Evolutionary conservation across 139 green algal genomes (phyloP), one percentile per base, ranked within the genome.

Genomic region (Coelastrella sp.): DNA sequence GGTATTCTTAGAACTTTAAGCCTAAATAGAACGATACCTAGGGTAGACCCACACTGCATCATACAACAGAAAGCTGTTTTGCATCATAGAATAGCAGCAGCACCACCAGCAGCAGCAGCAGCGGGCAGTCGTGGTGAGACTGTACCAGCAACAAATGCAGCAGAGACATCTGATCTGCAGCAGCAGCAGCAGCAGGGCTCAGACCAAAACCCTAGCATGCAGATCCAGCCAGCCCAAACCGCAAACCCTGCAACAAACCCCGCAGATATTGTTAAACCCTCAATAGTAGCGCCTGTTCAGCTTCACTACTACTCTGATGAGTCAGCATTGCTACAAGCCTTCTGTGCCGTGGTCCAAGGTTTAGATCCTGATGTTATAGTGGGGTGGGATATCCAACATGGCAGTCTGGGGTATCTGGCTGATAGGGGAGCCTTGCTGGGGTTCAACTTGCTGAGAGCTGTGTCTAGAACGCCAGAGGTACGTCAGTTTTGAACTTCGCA

Each of bases 361-460:
- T 90, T 98, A 73, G 98, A 99, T 93, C 96, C 98, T 8, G 98
- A 99, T 92, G 95, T 99, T 20, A 16, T 99, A 5, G 66, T 99
- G 60, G 97, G 97, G 5, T 99, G 94, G 85, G 98, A 99, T 79
- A 89, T 99, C 8, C 97, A 98, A 92, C 93, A 93, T 19, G 93
- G 65, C 20, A 97, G 93, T 4, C 88, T 99, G 76, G 98, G 98
- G 5, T 99, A 97, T 85, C 92, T 99, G 74, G 90, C 89, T 10
- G 98, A 99, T 75, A 86, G 93, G 71, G 93, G 23, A 3, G 89
- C 76, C 10, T 75, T 23, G 60, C 76, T 92, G 81, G 86, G 89
- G 16, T 79, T 94, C 80, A 79, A 80, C 65, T 57, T 90, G 81
- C 83, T 86, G 22, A 80, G 87, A 13, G 47, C 10, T 73, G 81